Base-by-base conservation (phyloP, 257 asterid species). In the Perilla frutescens region DNA sequence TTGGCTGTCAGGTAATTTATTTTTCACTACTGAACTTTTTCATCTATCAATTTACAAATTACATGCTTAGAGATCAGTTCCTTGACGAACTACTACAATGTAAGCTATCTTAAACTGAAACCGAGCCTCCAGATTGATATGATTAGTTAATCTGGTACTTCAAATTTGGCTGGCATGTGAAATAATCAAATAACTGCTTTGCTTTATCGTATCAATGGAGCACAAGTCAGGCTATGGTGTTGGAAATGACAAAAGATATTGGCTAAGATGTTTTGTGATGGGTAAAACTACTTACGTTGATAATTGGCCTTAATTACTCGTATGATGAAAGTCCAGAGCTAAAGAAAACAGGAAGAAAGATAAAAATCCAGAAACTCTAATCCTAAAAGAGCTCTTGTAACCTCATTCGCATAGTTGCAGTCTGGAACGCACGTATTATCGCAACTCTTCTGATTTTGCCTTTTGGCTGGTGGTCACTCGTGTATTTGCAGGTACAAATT, bases 401-500 rank as follows among this genome's bases (percentile, higher is more conserved):
- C 26, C 26, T 20, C 26, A 20, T 20, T 20, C 26, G 26, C 26
- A 20, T 20, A 20, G 26, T 50, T 8, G 70, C 68, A 43, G 8
- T 70, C n/a, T 14, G 41, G 44, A 26, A 60, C 3, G 47, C n/a
- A 54, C 43, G 57, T 65, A 73, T 63, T 63, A 3, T 31, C 29
- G 9, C 4, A 7, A 39, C 43, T 15, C 26, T 60, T 41, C 8
- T n/a, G 2, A 36, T 62, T 47, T 66, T 37, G 12, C 63, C 37
- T 29, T 20, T 20, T 20, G 26, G 44, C 72, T 36, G 14, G 14
- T 58, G 56, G 37, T 50, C 34, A 29, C 64, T 14, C 34, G 63
- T 72, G 60, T 47, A 70, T 76, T 63, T 79, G 81, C 89, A 91
- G 99, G 90, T 92, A 90, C 84, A 89, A 86, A 71, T 66, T 95